Conservation (phyloP, 352 stramenopile genomes). For the Globisporangium camurandrum region DNA sequence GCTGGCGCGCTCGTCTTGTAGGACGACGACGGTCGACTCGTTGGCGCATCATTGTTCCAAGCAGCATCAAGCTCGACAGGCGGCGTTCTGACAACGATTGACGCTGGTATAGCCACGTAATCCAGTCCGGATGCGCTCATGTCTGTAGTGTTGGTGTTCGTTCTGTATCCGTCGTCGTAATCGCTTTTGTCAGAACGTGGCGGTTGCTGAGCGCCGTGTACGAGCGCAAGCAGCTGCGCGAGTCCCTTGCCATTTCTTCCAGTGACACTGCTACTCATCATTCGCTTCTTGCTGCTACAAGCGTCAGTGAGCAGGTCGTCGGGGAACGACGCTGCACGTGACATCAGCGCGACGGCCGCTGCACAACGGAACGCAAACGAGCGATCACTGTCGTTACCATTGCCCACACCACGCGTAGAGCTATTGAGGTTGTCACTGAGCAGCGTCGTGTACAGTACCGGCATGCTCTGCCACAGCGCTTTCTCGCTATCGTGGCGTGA, state of each 20-base stretch:
- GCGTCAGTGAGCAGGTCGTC: slow-evolving; percentile 4
- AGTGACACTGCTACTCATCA: no score
- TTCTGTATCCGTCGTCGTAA: neutral
- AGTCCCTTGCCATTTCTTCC: slow-evolving; percentile 6
- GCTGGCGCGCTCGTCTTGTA: no score
- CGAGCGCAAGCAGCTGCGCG: slow-evolving; percentile 3
- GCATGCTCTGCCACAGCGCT: slow-evolving; percentile 31
- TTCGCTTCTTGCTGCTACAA: neutral
- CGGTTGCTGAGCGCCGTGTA: slow-evolving; percentile 9
- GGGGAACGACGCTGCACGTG: slow-evolving; percentile 40
- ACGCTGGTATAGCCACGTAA: no score
- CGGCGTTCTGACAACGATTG: neutral
- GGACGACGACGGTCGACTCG: no score
- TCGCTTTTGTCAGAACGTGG: neutral
- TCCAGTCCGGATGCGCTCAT: no score
- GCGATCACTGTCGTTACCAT: slow-evolving; percentile 1
- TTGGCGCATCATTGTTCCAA: no score
- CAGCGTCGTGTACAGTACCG: slow-evolving; percentile 30
- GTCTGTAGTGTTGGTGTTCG: no score
- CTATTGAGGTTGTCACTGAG: slow-evolving; percentile 7
- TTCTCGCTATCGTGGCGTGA: slow-evolving; percentile 13
- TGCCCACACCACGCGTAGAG: neutral
- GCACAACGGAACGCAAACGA: slow-evolving; percentile 23
- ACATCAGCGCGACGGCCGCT: slow-evolving; percentile 33
- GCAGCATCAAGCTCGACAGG: slow-evolving; percentile 1